Evolutionary conservation across 768 basidiomycete species (phyloP).

Genomic region (Holtermannia corniformis): DNA sequence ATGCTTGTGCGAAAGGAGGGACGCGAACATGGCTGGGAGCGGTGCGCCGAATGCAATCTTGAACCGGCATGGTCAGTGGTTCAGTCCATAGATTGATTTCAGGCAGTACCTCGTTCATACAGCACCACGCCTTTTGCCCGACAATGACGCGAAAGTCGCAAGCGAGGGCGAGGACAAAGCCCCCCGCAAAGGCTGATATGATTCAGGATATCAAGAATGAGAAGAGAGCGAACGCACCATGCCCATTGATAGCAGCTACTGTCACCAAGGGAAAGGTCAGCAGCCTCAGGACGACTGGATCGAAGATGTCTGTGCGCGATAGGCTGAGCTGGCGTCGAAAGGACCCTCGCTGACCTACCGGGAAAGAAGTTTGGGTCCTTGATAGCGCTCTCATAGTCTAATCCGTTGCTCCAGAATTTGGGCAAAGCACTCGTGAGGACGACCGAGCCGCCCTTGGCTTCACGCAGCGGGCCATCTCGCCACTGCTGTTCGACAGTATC

Average conservation of each 20-base stretch:
- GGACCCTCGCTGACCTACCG: slow-evolving; percentile 20
- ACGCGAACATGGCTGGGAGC: slow-evolving; percentile 63
- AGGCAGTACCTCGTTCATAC: slow-evolving; percentile 74
- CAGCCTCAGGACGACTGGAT: slow-evolving; percentile 60
- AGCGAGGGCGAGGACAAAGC: slow-evolving; percentile 63
- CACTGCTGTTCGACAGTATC: slow-evolving; percentile 41
- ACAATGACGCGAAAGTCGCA: slow-evolving; percentile 89
- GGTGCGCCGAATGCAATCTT: slow-evolving; percentile 67
- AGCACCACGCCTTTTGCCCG: slow-evolving; percentile 73
- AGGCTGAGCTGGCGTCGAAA: background rate
- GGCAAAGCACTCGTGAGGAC: slow-evolving; percentile 31
- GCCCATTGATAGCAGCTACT: slow-evolving; percentile 39
- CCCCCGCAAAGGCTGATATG: slow-evolving; percentile 63
- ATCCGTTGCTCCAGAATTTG: slow-evolving; percentile 42
- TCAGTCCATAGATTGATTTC: background rate
- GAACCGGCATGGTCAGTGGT: background rate
- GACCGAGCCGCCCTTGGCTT: slow-evolving; percentile 21
- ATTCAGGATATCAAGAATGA: too few species aligned
- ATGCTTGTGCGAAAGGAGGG: slow-evolving; percentile 57
- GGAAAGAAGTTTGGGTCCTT: slow-evolving; percentile 40
- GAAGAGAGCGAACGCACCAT: slow-evolving; percentile 35
- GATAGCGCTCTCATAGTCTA: slow-evolving; percentile 37
- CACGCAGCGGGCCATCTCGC: slow-evolving; percentile 13
- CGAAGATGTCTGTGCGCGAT: slow-evolving; percentile 53
- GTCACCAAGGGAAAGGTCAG: slow-evolving; percentile 44